Percentiles rank a stretch among this genome's conserved stretches.
phyloP scores from a whole-genome alignment of 2,329 filamentous ascomycete genomes.

The Calonectria pseudoturangicola region DNA sequence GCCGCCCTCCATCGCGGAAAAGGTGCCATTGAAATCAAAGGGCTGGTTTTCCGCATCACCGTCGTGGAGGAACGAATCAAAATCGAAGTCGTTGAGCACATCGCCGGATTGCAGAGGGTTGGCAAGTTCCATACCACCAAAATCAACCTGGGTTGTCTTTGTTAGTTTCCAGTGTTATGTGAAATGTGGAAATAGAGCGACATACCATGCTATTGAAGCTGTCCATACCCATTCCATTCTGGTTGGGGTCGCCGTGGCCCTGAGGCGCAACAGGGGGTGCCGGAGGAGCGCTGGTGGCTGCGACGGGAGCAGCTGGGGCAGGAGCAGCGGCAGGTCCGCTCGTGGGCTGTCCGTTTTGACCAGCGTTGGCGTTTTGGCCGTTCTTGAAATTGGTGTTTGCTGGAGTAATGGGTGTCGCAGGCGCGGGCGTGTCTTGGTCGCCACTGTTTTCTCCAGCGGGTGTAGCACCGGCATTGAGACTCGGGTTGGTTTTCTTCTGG shows the following conservation, averaged over 20 bases:
- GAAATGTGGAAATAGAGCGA: slow-evolving; percentile 34
- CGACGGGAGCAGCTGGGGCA: slow-evolving; percentile 56
- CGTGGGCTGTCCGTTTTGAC: slow-evolving; percentile 58
- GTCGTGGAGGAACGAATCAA: slow-evolving; percentile 80
- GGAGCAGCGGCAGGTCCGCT: slow-evolving; percentile 52
- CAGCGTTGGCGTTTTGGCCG: slow-evolving; percentile 54
- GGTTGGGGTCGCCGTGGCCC: slow-evolving; percentile 68
- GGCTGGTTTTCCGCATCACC: slow-evolving; percentile 67
- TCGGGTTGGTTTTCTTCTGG: slow-evolving; percentile 79
- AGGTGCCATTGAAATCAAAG: slow-evolving; percentile 74
- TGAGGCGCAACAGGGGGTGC: slow-evolving; percentile 66
- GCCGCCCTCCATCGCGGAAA: slow-evolving; percentile 72
- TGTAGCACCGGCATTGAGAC: slow-evolving; percentile 69
- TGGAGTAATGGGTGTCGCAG: slow-evolving; percentile 79
- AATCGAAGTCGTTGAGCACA: slow-evolving; percentile 80
- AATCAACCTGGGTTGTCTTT: slow-evolving; percentile 62
- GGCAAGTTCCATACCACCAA: slow-evolving; percentile 71
- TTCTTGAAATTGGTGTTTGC: slow-evolving; percentile 70
- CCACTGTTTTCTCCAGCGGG: slow-evolving; percentile 73
- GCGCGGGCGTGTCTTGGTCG: slow-evolving; percentile 76
- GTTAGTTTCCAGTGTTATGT: slow-evolving; percentile 30
- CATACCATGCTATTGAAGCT: slow-evolving; percentile 66
- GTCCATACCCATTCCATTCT: slow-evolving; percentile 67
- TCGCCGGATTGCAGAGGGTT: slow-evolving; percentile 73
- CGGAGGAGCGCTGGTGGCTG: slow-evolving; percentile 59